Conservation (phyloP, 768 basidiomycete species). For the Boletus insuetus region DNA sequence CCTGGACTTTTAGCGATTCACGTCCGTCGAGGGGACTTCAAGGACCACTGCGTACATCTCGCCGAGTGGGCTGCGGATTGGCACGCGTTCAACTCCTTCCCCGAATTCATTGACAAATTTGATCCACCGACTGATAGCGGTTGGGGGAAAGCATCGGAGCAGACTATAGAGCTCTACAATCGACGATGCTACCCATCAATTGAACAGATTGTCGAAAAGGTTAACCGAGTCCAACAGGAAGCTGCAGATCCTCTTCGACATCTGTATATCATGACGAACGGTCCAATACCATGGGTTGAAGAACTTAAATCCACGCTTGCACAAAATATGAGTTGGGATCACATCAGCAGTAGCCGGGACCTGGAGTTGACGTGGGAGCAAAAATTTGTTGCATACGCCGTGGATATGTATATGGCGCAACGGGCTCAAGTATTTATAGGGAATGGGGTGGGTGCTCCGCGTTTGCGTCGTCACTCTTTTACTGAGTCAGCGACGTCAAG, state of each 20-base stretch:
- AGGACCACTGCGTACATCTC: conserved; percentile 43
- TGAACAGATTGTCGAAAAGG: conserved; percentile 40
- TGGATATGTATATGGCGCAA: conserved; percentile 52
- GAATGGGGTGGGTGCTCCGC: conserved; percentile 44
- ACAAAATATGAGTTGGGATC: conserved; percentile 36
- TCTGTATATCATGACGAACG: conserved; percentile 52
- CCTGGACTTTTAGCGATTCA: conserved; percentile 49
- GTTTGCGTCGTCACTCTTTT: not conserved
- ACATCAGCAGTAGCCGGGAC: conserved; percentile 42
- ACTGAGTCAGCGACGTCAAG: conserved; percentile 20
- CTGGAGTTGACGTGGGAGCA: conserved; percentile 42
- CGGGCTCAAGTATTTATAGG: conserved; percentile 50
- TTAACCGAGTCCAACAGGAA: conserved; percentile 32
- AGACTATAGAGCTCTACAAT: conserved; percentile 27
- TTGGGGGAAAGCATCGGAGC: conserved; percentile 14
- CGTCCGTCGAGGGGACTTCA: conserved; percentile 50
- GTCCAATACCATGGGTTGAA: conserved; percentile 37
- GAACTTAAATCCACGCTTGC: conserved; percentile 38
- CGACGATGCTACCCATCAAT: conserved; percentile 44
- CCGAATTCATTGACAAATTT: conserved; percentile 39
- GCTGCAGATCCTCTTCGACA: conserved; percentile 28
- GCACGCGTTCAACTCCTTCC: conserved; percentile 46
- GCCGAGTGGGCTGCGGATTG: conserved; percentile 34
- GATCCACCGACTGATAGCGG: conserved; percentile 27
- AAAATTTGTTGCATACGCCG: conserved; percentile 40